Base-by-base conservation (phyloP, 2,329 filamentous ascomycete species). In the Cordyceps pruinosa region DNA sequence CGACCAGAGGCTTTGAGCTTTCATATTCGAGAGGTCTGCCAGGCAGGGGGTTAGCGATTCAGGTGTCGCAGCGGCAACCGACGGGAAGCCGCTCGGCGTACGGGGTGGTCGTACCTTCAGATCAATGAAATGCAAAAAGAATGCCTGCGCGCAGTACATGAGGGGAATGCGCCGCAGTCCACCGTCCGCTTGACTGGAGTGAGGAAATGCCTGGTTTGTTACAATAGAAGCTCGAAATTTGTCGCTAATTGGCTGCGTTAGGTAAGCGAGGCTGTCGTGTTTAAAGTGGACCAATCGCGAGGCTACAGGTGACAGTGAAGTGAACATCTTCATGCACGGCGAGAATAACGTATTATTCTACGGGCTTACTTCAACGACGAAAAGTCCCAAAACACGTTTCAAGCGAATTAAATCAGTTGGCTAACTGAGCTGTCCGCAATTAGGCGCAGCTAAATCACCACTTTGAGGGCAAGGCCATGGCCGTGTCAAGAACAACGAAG, bases 1-100 rank as follows among this genome's bases (percentile, higher is more conserved):
- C 57, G 69, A 64, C 62, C 68, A 66, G 28, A 72, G 61, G 59
- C 62, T 63, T 59, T 65, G 62, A 57, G 66, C 62, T 62, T 63
- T 71, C 72, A 73, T 73, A 12, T 32, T 54, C 26, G 34, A 41
- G 12, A 12, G 19, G 42, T 35, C 25, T 56, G 34, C 32, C 23
- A 45, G 32, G 52, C 41, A 56, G 34, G 44, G 52, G 52, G 32
- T 55, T 32, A 56, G 44, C 12, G 50, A 32, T 41, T n/a, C n/a
- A n/a, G 2, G 5, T 21, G 34, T 47, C 34, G 25, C 23, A 39
- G 26, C 23, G 21, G n/a, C 23, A 30, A 12, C 23, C 23, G 21
- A 10, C 21, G 4, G 19, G 17, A 28, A 2, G 6, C 3, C 5
- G 5, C 4, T 10, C 23, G 17, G n/a, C n/a, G n/a, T n/a, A n/a